Conservation (phyloP, 495 filamentous ascomycete genomes). For the Glarea lozoyensis region DNA sequence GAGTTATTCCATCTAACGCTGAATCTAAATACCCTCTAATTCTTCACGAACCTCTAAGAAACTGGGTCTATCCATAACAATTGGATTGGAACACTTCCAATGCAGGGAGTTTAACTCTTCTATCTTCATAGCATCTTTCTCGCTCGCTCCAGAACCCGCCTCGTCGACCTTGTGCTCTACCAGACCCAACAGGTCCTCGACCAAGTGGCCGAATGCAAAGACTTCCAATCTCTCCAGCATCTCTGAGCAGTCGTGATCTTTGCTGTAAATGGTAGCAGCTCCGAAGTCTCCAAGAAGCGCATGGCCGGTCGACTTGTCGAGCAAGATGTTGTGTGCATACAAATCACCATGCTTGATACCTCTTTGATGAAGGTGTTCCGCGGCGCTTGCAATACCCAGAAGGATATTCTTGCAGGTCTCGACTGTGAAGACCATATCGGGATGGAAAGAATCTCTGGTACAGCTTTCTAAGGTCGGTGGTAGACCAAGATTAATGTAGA, state of each 20-base stretch:
- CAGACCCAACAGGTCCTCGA: constrained; percentile 30
- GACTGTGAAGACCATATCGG: constrained; percentile 21
- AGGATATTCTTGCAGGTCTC: constrained; percentile 24
- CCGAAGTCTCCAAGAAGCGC: constrained; percentile 35
- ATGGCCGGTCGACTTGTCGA: constrained; percentile 26
- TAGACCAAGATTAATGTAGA: constrained; percentile 25
- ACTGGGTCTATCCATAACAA: constrained; percentile 14
- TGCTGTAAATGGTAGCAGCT: constrained; percentile 36
- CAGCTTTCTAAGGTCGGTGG: constrained; percentile 30
- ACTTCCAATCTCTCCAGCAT: constrained; percentile 33
- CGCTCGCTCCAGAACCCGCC: constrained; percentile 4
- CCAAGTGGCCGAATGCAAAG: constrained; percentile 34
- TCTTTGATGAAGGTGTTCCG: constrained; percentile 29
- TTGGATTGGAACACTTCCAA: constrained; percentile 18
- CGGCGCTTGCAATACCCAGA: constrained; percentile 28
- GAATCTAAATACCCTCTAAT: too few species aligned
- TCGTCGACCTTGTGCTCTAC: constrained; percentile 15
- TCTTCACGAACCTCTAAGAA: constrained; percentile 13
- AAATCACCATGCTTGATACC: constrained; percentile 35
- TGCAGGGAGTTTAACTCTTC: constrained; percentile 17
- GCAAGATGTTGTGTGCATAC: constrained; percentile 35
- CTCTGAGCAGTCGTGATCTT: constrained; percentile 1
- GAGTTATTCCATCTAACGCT: too few species aligned
- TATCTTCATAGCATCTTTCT: constrained; percentile 17
- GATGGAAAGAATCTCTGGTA: constrained; percentile 27